Base-by-base conservation (phyloP, 1,284 basidiomycete species). In the Fomitopsis schrenkii region DNA sequence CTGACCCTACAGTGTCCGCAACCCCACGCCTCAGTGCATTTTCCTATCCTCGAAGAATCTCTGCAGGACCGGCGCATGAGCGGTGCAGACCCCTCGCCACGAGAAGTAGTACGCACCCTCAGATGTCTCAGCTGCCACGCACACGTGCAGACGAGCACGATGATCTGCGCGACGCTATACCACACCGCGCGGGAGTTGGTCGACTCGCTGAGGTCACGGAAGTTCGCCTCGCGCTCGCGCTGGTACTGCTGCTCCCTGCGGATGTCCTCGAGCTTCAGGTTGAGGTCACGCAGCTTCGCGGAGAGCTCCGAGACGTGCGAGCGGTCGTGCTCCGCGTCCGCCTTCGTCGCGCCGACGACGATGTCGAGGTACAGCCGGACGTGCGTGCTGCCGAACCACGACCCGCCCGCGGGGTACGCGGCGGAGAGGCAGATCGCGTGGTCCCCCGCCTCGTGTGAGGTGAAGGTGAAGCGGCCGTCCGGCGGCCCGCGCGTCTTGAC, bases 171-270 rank as follows among this genome's bases (percentile, higher is more conserved):
- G 10, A 97, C 62, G 70, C 89, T 94, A 79, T 97, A 99, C 93
- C 93, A 98, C 58, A 98, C 88, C 0, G 97, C 95, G 64, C 90
- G 81, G 33, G 88, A 76, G 76, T 99, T 99, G 38, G 94, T 96
- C 35, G 78, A 72, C 77, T 99, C 97, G 68, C 91, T 94, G 63
- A 98, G 76, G 75, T 97, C 80, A 46, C 97, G 82, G 74, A 94
- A 99, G 66, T 90, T 88, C n/a, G 91, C 83, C 77, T 99, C 97
- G 62, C 94, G 81, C 75, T 99, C 97, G 50, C 97, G 84, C 80
- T 99, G 96, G 73, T 97, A 99, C 74, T 97, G 94, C 79, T 99
- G 97, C 76, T 99, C 97, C 48, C 94, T 83, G 59, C 94, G 83
- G 66, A 99, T 91, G 71, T 98, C 95, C 72, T 93, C 90, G 58